A percentile compares a stretch with the other conserved stretches of the same genome.
These are phyloP conservation scores for Castanea crenata DNA, from an alignment of 306 rosid genomes.

Conservation along the genomic window DNA sequence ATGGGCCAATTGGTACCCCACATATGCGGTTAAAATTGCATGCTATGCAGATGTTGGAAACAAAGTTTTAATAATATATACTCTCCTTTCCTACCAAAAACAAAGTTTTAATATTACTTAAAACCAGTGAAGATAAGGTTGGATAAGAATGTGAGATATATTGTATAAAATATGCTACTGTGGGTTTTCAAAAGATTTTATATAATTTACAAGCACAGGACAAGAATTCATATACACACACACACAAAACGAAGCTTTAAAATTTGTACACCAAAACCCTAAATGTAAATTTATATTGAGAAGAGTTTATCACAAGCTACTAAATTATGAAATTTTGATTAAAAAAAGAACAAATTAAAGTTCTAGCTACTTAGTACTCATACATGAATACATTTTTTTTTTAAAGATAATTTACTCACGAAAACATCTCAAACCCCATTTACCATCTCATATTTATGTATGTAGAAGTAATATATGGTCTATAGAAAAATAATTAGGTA, in stretches of 20 bases:
- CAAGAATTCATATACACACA: neutral
- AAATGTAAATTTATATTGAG: neutral
- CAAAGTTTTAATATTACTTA: neutral
- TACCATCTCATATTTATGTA: too few relatives aligned
- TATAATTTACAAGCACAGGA: neutral
- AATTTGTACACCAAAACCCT: too few relatives aligned
- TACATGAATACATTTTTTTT: too few relatives aligned
- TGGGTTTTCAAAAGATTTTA: neutral
- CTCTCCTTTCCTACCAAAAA: neutral
- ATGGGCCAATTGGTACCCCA: neutral
- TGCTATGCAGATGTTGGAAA: neutral
- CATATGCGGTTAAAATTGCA: neutral
- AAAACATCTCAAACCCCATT: too few relatives aligned
- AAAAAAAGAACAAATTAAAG: neutral
- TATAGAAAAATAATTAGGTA: too few relatives aligned
- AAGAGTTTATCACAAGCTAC: neutral
- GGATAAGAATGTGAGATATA: slow-evolving; percentile 12
- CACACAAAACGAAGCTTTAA: neutral
- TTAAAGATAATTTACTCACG: too few relatives aligned
- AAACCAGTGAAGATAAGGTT: neutral
- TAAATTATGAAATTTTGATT: neutral
- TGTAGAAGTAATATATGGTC: too few relatives aligned
- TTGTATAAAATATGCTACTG: neutral
- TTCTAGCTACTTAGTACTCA: too few relatives aligned
- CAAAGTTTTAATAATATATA: neutral